Evolutionary conservation across 2,329 filamentous ascomycete species (phyloP).

Genomic region (Canariomyces notabilis): DNA sequence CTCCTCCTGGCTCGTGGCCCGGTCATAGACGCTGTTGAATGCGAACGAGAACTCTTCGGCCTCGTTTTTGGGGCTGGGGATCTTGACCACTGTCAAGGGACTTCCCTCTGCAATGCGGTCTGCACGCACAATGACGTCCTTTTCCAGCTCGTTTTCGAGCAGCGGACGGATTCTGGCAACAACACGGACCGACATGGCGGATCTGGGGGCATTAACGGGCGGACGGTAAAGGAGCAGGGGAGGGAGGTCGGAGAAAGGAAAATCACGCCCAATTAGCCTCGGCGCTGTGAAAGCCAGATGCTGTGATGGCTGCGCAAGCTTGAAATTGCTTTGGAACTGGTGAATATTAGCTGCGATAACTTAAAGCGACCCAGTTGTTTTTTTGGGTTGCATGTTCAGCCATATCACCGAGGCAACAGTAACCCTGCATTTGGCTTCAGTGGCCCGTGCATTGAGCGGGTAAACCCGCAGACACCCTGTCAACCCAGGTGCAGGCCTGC

Average conservation of each 20-base stretch:
- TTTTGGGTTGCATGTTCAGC: slow-evolving; percentile 3
- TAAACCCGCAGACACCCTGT: not conserved
- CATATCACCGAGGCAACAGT: slow-evolving; percentile 17
- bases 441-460: not conserved
- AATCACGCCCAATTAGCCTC: slow-evolving; percentile 7
- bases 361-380: slow-evolving; percentile 3
- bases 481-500: not conserved
- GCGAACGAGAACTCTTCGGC: slow-evolving; percentile 87
- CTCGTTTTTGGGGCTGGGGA: slow-evolving; percentile 91
- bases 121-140: slow-evolving; percentile 76
- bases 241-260: slow-evolving; percentile 6
- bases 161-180: slow-evolving; percentile 87
- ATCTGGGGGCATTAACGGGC: slow-evolving; percentile 12
- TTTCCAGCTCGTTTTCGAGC: slow-evolving; percentile 77
- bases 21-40: slow-evolving; percentile 90
- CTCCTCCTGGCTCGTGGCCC: slow-evolving; percentile 73
- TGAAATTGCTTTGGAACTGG: not conserved
- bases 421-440: not conserved
- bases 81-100: slow-evolving; percentile 68
- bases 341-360: too few species aligned
- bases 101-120: slow-evolving; percentile 58
- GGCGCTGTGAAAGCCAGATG: slow-evolving; percentile 8
- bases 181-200: slow-evolving; percentile 66
- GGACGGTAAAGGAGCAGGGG: slow-evolving; percentile 2
- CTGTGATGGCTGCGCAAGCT: slow-evolving; percentile 5